Evolutionary conservation across 73 alveolate genomes (phyloP).

Genomic region (Paramecium pentaurelia): DNA sequence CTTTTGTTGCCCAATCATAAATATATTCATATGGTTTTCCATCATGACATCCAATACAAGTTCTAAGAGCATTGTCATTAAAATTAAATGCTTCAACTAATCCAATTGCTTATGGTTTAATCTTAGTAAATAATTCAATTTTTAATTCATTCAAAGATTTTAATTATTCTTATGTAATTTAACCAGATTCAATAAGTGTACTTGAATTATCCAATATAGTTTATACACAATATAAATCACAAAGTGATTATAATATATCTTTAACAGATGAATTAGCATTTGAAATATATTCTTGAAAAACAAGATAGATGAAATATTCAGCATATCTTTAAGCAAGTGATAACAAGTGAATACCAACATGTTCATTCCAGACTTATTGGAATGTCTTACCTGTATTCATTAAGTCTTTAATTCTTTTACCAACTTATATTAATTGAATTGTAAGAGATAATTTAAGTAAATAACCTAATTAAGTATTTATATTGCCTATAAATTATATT

Average conservation of each 20-base stretch:
- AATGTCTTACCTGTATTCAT: background rate
- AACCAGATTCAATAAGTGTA: background rate
- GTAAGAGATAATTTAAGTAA: background rate
- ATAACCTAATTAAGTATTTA: background rate
- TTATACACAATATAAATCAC: background rate
- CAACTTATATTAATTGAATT: background rate
- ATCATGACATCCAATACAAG: conserved; percentile 4
- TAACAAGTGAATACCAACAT: background rate
- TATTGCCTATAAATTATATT: background rate
- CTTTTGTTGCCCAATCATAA: conserved; percentile 33
- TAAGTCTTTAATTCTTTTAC: background rate
- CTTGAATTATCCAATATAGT: background rate
- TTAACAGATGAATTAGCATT: background rate
- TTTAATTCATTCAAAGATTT: background rate
- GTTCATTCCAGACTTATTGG: background rate
- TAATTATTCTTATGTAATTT: background rate
- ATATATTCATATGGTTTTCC: conserved; percentile 42
- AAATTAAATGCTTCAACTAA: conserved; percentile 19
- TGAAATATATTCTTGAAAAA: background rate
- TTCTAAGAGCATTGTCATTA: conserved; percentile 1
- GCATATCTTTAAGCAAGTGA: conserved; percentile 17
- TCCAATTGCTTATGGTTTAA: conserved; percentile 31
- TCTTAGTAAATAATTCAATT: background rate
- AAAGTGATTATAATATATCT: background rate
- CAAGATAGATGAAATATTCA: background rate